These are phyloP conservation scores for Ganoderma resinaceum DNA, from an alignment of 1,284 basidiomycete genomes.

Conservation along the genomic window DNA sequence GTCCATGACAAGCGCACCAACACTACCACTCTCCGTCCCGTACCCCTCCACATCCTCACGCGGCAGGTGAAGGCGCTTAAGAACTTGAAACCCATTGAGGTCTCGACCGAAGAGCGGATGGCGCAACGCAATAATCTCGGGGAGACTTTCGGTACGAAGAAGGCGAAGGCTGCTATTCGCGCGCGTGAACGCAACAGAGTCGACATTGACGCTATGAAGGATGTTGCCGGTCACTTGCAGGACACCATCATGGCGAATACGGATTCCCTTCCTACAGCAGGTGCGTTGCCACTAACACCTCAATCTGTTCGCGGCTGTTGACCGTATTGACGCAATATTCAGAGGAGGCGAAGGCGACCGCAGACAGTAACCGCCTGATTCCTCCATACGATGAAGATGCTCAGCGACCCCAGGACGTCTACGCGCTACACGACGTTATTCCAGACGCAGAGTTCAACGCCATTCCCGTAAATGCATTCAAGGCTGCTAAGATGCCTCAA, in stretches of 20 bases:
- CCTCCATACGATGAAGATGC: slow-evolving; percentile 77
- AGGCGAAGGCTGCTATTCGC: slow-evolving; percentile 85
- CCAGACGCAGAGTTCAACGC: slow-evolving; percentile 80
- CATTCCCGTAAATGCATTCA: slow-evolving; percentile 60
- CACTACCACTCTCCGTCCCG: slow-evolving; percentile 70
- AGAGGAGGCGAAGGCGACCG: slow-evolving; percentile 71
- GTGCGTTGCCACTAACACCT: slow-evolving; percentile 46
- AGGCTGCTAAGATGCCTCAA: slow-evolving; percentile 53
- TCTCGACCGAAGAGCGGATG: slow-evolving; percentile 60
- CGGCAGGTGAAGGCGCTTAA: slow-evolving; percentile 87
- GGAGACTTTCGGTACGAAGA: slow-evolving; percentile 92
- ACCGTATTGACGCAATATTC: slow-evolving; percentile 17
- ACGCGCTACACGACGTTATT: slow-evolving; percentile 79
- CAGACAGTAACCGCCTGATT: slow-evolving; percentile 73
- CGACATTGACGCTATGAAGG: slow-evolving; percentile 85
- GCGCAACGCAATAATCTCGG: slow-evolving; percentile 82
- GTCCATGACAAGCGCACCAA: slow-evolving; percentile 78
- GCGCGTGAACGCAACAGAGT: slow-evolving; percentile 88
- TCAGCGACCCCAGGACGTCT: slow-evolving; percentile 72
- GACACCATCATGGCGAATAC: slow-evolving; percentile 80
- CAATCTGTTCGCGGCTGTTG: background rate
- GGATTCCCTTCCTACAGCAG: slow-evolving; percentile 67
- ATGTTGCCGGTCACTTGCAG: slow-evolving; percentile 80
- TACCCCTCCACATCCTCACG: slow-evolving; percentile 77
- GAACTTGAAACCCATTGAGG: slow-evolving; percentile 61